phyloP scores from a whole-genome alignment of 495 filamentous ascomycete genomes.

The Daldinia caldariorum region DNA sequence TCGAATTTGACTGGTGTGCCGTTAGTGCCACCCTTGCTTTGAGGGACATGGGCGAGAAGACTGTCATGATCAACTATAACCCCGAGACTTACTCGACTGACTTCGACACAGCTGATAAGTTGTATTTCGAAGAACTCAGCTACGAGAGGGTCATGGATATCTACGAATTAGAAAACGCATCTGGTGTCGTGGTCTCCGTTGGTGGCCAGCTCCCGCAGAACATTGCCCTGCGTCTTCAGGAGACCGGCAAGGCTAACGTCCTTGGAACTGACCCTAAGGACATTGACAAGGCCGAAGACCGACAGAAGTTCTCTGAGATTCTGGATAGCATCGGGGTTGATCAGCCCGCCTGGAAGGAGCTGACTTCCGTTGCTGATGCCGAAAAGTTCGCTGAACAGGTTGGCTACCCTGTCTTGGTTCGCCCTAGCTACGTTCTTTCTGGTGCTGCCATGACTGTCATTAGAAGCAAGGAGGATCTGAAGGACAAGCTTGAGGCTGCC shows the following conservation, averaged over 20 bases:
- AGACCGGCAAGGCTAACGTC: constrained; percentile 85
- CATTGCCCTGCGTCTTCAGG: constrained; percentile 94
- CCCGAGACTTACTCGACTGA: constrained; percentile 91
- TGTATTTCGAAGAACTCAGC: constrained; percentile 97
- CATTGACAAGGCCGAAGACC: constrained; percentile 96
- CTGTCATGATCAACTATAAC: constrained; percentile 97
- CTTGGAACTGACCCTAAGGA: constrained; percentile 91
- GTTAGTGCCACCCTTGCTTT: constrained; percentile 91
- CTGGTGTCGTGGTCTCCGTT: constrained; percentile 92
- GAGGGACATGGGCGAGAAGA: constrained; percentile 92
- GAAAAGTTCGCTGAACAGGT: constrained; percentile 87
- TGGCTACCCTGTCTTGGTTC: constrained; percentile 91
- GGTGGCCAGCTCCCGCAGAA: constrained; percentile 97
- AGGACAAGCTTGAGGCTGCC: constrained; percentile 89
- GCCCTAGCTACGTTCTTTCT: constrained; percentile 96
- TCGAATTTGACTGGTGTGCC: constrained; percentile 99
- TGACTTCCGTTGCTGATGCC: constrained; percentile 90
- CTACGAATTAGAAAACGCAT: constrained; percentile 89
- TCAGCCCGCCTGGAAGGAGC: constrained; percentile 96
- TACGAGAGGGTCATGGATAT: constrained; percentile 99
- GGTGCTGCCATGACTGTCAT: constrained; percentile 99
- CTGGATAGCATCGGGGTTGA: constrained; percentile 94
- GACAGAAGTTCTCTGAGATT: constrained; percentile 98
- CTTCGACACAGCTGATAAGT: constrained; percentile 91
- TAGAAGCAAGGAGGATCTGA: constrained; percentile 87